Conservation (phyloP, 495 filamentous ascomycete species). For the Parachaetomium inaequale region DNA sequence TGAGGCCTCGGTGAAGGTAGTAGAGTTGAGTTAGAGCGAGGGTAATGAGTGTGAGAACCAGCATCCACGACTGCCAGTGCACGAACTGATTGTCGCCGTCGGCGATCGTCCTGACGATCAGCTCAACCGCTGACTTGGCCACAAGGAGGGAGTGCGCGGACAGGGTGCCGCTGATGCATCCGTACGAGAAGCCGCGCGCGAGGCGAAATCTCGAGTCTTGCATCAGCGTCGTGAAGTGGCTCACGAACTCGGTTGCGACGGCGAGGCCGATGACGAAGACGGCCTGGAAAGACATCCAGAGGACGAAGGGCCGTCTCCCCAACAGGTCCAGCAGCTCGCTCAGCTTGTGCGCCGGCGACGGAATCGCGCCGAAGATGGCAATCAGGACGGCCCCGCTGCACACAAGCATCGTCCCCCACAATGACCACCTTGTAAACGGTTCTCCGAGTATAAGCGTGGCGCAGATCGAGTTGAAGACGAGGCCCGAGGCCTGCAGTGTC, state of each 20-base stretch:
- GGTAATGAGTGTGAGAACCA: conserved; percentile 74
- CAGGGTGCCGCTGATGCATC: conserved; percentile 83
- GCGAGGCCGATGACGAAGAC: conserved; percentile 68
- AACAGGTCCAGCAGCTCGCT: conserved; percentile 77
- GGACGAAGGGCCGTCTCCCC: conserved; percentile 68
- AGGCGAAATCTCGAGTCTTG: conserved; percentile 65
- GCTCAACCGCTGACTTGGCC: conserved; percentile 93
- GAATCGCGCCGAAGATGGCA: conserved; percentile 88
- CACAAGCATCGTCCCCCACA: conserved; percentile 84
- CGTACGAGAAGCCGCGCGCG: conserved; percentile 82
- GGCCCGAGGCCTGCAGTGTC: conserved; percentile 89
- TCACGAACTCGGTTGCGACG: conserved; percentile 56
- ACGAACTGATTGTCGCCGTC: conserved; percentile 92
- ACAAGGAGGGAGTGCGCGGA: conserved; percentile 91
- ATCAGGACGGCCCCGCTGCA: conserved; percentile 83
- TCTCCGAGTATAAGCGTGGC: conserved; percentile 90
- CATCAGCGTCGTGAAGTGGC: conserved; percentile 44
- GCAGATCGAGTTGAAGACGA: conserved; percentile 98
- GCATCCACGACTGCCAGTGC: conserved; percentile 95
- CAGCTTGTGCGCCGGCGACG: conserved; percentile 89
- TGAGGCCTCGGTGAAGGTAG: conserved; percentile 89
- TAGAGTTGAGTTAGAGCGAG: conserved; percentile 91
- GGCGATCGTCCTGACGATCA: conserved; percentile 87
- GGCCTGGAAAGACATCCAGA: conserved; percentile 82
- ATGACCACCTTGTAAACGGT: conserved; percentile 87